These are phyloP conservation scores for Begonia masoniana DNA, from an alignment of 306 rosid species.

Conservation along the genomic window DNA sequence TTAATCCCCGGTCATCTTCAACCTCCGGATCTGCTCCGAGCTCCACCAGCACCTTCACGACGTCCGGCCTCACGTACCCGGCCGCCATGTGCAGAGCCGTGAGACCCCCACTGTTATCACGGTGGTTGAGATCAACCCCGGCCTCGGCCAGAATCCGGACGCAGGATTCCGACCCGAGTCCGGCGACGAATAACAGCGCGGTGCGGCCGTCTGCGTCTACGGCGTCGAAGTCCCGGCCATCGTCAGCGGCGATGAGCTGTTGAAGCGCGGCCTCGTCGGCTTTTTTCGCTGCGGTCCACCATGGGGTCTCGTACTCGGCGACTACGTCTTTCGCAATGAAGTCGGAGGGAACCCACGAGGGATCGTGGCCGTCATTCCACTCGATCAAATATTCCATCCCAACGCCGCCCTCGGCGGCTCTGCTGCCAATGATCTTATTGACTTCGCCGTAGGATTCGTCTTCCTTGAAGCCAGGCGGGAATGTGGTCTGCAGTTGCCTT, in stretches of 20 bases:
- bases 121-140: conserved; percentile 45
- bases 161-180: conserved; percentile 64
- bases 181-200: conserved; percentile 55
- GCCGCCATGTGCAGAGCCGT: conserved; percentile 82
- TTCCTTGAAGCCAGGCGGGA: conserved; percentile 9
- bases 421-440: conserved; percentile 60
- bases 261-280: conserved; percentile 39
- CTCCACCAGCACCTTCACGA: conserved; percentile 35
- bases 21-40: conserved; percentile 60
- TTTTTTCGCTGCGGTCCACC: conserved; percentile 90
- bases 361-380: conserved; percentile 80
- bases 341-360: conserved; percentile 66
- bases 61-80: conserved; percentile 52
- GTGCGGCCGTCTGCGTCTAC: conserved; percentile 66
- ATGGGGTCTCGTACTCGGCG: conserved; percentile 65
- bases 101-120: conserved; percentile 44
- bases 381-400: conserved; percentile 72
- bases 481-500: neutral
- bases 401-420: conserved; percentile 26
- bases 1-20: conserved; percentile 38
- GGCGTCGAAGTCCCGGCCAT: conserved; percentile 54
- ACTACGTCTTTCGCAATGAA: conserved; percentile 71
- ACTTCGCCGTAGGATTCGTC: conserved; percentile 70
- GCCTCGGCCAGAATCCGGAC: conserved; percentile 42
- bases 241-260: conserved; percentile 24